phyloP scores from a whole-genome alignment of 441 rosid genomes.

The Populus hybrid region DNA sequence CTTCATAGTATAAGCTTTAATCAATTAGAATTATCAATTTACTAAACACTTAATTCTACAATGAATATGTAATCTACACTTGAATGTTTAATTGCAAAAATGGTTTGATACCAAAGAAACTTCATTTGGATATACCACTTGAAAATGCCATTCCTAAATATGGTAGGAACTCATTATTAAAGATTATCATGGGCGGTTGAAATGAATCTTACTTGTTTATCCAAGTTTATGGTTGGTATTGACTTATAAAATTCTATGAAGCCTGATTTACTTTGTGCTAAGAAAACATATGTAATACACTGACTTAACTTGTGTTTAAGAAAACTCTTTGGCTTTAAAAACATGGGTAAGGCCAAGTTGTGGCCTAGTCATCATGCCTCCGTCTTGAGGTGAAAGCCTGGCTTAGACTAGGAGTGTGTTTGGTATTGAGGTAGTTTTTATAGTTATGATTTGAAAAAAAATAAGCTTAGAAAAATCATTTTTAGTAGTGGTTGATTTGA shows the following conservation, averaged over 20 bases:
- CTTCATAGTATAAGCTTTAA: too few species aligned
- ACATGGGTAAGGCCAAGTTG: neutral
- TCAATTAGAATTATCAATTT: too few species aligned
- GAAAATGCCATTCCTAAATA: conserved; percentile 68
- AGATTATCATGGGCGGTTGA: neutral
- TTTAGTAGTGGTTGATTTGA: too few species aligned
- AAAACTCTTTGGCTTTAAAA: neutral
- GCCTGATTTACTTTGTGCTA: neutral
- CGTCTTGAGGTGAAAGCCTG: neutral
- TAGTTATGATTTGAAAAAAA: too few species aligned
- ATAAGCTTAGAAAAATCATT: too few species aligned
- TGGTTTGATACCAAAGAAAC: conserved; percentile 68
- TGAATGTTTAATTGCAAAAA: conserved; percentile 37
- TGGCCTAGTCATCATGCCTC: neutral
- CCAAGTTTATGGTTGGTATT: conserved; percentile 2
- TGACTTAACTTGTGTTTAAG: neutral
- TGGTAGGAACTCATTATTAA: conserved; percentile 34
- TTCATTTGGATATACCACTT: conserved; percentile 81
- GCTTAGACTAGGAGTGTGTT: neutral
- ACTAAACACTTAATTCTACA: too few species aligned
- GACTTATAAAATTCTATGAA: neutral
- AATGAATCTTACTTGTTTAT: neutral
- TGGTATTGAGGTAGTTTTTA: too few species aligned
- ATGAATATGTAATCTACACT: too few species aligned
- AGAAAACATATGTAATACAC: neutral